Conservation (phyloP, 1,284 basidiomycete genomes). For the Chalciporus sp. region DNA sequence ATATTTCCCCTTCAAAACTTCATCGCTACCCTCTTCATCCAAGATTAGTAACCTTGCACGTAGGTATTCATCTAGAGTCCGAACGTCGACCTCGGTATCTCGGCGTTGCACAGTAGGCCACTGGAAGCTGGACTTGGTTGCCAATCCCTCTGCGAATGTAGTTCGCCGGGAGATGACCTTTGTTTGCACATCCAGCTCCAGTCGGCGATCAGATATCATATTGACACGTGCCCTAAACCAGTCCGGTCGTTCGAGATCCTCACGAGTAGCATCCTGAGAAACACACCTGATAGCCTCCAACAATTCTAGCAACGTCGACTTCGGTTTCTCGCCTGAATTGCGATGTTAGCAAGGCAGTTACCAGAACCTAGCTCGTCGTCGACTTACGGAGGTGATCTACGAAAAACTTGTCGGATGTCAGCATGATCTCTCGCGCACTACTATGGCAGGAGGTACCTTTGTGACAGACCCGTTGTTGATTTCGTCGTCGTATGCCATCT, state of each 20-base stretch:
- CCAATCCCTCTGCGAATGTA: conserved; percentile 17
- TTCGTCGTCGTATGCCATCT: conserved; percentile 27
- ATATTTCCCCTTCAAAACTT: background rate
- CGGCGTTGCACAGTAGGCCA: conserved; percentile 16
- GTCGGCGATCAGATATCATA: conserved; percentile 22
- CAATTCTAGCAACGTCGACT: conserved; percentile 26
- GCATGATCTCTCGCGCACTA: background rate
- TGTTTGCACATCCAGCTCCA: conserved; percentile 6
- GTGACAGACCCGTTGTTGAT: conserved; percentile 21
- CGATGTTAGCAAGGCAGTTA: background rate
- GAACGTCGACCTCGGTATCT: conserved; percentile 13
- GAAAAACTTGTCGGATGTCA: conserved; percentile 27
- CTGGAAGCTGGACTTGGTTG: background rate
- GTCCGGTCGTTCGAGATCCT: background rate
- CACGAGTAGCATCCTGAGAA: background rate
- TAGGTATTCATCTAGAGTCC: conserved; percentile 7
- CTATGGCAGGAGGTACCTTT: conserved; percentile 8
- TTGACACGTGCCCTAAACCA: conserved; percentile 22
- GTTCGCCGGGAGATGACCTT: conserved; percentile 11
- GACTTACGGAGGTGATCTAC: conserved; percentile 30
- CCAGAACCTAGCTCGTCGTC: background rate
- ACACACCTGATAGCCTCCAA: conserved; percentile 27
- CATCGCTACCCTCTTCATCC: background rate
- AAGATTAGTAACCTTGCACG: background rate
- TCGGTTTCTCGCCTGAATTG: conserved; percentile 20